phyloP scores from a whole-genome alignment of 441 rosid species.

The Pelargonium australe region DNA sequence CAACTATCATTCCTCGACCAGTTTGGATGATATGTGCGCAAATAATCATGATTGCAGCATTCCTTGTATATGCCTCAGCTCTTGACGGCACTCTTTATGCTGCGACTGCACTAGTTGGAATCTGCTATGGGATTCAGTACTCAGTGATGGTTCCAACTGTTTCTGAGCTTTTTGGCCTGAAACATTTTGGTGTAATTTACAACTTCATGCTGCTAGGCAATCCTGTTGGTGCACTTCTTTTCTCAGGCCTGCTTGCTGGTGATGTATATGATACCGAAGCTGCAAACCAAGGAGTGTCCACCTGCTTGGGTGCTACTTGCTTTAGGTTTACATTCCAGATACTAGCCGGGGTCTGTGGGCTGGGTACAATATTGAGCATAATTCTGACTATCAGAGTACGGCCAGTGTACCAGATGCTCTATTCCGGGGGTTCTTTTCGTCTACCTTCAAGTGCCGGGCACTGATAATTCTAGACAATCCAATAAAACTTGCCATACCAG shows the following conservation, averaged over 20 bases:
- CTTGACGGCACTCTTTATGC: slow-evolving; percentile 47
- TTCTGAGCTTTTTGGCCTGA: slow-evolving; percentile 90
- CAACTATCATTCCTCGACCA: slow-evolving; percentile 63
- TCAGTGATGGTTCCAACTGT: slow-evolving; percentile 63
- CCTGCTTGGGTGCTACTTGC: slow-evolving; percentile 70
- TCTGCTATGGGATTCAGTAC: slow-evolving; percentile 69
- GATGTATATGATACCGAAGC: slow-evolving; percentile 76
- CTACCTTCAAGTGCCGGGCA: slow-evolving; percentile 41
- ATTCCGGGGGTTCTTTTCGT: slow-evolving; percentile 69
- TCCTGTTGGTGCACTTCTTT: slow-evolving; percentile 76
- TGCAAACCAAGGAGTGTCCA: slow-evolving; percentile 61
- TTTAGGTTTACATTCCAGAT: slow-evolving; percentile 63
- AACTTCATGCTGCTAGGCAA: slow-evolving; percentile 67
- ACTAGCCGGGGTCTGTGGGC: slow-evolving; percentile 63
- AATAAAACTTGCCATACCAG: background rate
- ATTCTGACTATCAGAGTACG: slow-evolving; percentile 59
- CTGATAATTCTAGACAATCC: slow-evolving; percentile 17
- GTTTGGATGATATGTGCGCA: slow-evolving; percentile 68
- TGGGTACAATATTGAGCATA: slow-evolving; percentile 52
- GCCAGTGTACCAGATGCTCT: slow-evolving; percentile 83
- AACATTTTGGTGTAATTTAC: slow-evolving; percentile 78
- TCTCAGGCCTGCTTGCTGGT: slow-evolving; percentile 76
- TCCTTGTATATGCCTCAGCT: slow-evolving; percentile 55
- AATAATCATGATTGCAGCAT: slow-evolving; percentile 47
- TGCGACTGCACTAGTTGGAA: slow-evolving; percentile 64